A percentile compares a stretch with the other conserved stretches of the same genome.
phyloP scores from a whole-genome alignment of 2,329 filamentous ascomycete species.

The Penicillium vulpinum region DNA sequence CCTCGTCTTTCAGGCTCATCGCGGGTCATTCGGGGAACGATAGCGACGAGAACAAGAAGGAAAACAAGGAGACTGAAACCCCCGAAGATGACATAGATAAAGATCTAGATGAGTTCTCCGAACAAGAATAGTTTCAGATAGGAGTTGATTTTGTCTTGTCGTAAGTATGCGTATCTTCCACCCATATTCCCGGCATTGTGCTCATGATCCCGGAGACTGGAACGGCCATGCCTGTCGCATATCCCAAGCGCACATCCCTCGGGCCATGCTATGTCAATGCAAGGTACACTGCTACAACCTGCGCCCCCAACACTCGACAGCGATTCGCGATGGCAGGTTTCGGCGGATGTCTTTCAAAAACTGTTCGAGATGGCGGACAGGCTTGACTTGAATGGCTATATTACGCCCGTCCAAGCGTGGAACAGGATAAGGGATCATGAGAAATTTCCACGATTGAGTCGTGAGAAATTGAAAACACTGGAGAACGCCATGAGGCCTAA shows the following conservation, averaged over 20 bases:
- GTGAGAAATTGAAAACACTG: slow-evolving; percentile 20
- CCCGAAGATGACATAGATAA: background rate
- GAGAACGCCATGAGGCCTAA: slow-evolving; percentile 13
- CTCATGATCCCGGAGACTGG: background rate
- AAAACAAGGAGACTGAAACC: background rate
- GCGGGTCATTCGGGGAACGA: background rate
- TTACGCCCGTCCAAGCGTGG: slow-evolving; percentile 43
- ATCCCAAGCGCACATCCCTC: slow-evolving; percentile 3
- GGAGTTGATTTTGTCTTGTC: slow-evolving; percentile 16
- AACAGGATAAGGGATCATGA: slow-evolving; percentile 29
- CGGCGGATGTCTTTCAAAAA: slow-evolving; percentile 9
- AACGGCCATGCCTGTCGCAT: slow-evolving; percentile 12
- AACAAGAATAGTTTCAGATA: slow-evolving; percentile 2
- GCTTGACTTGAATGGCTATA: slow-evolving; percentile 22
- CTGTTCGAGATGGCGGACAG: slow-evolving; percentile 14
- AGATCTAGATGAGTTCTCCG: background rate
- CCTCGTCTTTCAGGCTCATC: background rate
- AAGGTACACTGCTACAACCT: slow-evolving; percentile 10
- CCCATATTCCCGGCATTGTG: background rate
- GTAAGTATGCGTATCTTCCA: background rate
- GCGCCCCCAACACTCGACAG: slow-evolving; percentile 3
- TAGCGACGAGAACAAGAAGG: background rate
- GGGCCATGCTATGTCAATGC: slow-evolving; percentile 12
- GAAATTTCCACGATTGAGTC: slow-evolving; percentile 23
- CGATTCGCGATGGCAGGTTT: slow-evolving; percentile 11